A percentile compares a stretch with the other conserved stretches of the same genome.
Evolutionary conservation across 768 basidiomycete genomes (phyloP).

Genomic region (Lactarius hatsudake): DNA sequence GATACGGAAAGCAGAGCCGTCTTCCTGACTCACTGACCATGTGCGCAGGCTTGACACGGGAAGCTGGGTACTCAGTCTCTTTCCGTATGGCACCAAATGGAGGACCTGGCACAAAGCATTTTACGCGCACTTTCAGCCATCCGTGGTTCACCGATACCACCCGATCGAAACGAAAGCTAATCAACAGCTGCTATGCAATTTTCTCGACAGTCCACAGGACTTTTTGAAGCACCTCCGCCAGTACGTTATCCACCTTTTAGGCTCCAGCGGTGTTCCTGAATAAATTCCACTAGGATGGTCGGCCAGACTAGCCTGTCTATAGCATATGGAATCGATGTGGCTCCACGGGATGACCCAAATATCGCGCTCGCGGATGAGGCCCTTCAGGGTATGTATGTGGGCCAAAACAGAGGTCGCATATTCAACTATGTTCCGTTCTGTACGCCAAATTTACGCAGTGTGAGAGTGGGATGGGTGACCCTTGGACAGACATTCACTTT

Average conservation of each 20-base stretch:
- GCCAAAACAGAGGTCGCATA: conserved; percentile 42
- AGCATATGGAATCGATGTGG: conserved; percentile 46
- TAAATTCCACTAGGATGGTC: conserved; percentile 27
- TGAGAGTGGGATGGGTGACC: background rate
- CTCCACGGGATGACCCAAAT: conserved; percentile 43
- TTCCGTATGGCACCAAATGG: conserved; percentile 44
- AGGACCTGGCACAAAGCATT: conserved; percentile 42
- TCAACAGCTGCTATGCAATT: conserved; percentile 34
- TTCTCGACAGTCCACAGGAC: conserved; percentile 39
- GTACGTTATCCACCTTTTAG: conserved; percentile 34
- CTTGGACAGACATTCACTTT: conserved; percentile 28
- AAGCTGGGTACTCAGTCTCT: conserved; percentile 38
- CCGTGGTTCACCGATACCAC: conserved; percentile 35
- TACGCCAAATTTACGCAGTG: conserved; percentile 22
- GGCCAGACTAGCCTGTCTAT: conserved; percentile 41
- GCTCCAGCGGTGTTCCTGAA: conserved; percentile 1
- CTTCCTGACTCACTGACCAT: background rate
- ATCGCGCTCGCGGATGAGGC: conserved; percentile 43
- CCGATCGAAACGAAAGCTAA: conserved; percentile 35
- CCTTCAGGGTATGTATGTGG: conserved; percentile 34
- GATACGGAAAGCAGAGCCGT: background rate
- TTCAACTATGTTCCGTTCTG: conserved; percentile 42
- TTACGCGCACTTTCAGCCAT: conserved; percentile 40
- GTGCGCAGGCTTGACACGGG: conserved; percentile 41
- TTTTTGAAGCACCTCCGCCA: conserved; percentile 38